A percentile compares a stretch with the other conserved stretches of the same genome.
These are phyloP conservation scores for Petunia hybrid DNA, from an alignment of 305 asterid genomes.

Conservation along the genomic window DNA sequence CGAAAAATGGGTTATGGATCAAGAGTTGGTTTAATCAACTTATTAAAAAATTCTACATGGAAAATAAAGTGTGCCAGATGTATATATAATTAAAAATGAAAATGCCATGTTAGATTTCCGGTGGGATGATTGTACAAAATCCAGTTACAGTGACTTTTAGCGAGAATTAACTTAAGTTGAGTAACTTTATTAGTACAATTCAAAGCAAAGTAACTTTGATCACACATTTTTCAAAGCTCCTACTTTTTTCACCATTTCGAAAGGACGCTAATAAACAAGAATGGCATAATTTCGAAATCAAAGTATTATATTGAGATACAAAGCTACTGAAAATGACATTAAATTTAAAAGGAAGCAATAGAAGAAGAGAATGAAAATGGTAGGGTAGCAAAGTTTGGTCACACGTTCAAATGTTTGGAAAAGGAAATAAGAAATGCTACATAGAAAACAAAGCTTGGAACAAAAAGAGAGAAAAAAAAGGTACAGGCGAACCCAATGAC, in stretches of 20 bases:
- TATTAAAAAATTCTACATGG: too few relatives aligned
- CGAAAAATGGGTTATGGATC: too few relatives aligned
- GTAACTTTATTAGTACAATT: too few relatives aligned
- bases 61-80: too few relatives aligned
- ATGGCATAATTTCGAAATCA: neutral
- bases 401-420: constrained; percentile 10
- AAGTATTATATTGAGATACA: constrained; percentile 34
- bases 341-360: neutral
- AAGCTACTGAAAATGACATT: constrained; percentile 1
- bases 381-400: constrained; percentile 21
- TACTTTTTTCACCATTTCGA: neutral
- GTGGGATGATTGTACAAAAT: too few relatives aligned
- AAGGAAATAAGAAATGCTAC: neutral
- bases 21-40: too few relatives aligned
- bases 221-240: too few relatives aligned
- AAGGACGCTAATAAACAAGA: neutral
- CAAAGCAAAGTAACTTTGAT: too few relatives aligned
- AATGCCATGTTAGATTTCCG: too few relatives aligned
- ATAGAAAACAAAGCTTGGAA: neutral
- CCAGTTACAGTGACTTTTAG: too few relatives aligned
- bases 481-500: constrained; percentile 38
- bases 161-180: too few relatives aligned
- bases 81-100: too few relatives aligned
- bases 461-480: neutral
- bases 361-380: constrained; percentile 7